Percentiles rank a stretch among this genome's conserved stretches.
Evolutionary conservation across 2,329 filamentous ascomycete genomes (phyloP).

Genomic region (Scopulariopsis brevicaulis): DNA sequence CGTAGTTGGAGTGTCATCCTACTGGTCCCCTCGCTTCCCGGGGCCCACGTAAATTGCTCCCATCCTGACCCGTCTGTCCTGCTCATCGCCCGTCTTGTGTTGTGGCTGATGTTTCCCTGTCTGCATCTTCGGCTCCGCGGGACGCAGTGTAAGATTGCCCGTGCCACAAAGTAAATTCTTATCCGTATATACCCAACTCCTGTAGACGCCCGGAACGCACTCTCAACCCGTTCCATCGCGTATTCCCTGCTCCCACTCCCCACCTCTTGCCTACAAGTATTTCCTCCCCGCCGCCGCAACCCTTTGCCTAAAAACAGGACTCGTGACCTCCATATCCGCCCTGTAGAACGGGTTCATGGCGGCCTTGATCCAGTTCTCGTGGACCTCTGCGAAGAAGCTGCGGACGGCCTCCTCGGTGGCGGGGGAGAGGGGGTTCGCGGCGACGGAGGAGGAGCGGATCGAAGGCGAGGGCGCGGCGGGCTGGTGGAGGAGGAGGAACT

Average conservation of each 20-base stretch:
- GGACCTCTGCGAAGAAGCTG: slow-evolving; percentile 90
- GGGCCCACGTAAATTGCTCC: too few relatives aligned
- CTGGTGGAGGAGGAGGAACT: slow-evolving; percentile 89
- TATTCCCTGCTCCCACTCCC: not conserved
- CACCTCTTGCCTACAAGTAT: slow-evolving; percentile 49
- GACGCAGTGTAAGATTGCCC: too few relatives aligned
- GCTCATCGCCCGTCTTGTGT: too few relatives aligned
- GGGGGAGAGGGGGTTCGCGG: slow-evolving; percentile 74
- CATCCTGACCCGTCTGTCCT: too few relatives aligned
- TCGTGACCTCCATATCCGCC: slow-evolving; percentile 73
- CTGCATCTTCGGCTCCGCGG: too few relatives aligned
- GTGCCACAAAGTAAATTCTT: too few relatives aligned
- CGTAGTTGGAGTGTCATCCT: not conserved
- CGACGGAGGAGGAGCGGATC: slow-evolving; percentile 57
- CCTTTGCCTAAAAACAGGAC: slow-evolving; percentile 71
- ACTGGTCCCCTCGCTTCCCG: too few relatives aligned
- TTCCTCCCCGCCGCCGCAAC: slow-evolving; percentile 87
- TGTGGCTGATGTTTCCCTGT: too few relatives aligned
- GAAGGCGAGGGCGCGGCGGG: slow-evolving; percentile 35
- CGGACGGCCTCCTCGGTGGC: slow-evolving; percentile 93
- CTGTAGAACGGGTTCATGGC: slow-evolving; percentile 95
- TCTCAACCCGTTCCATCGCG: not conserved
- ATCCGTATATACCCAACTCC: not conserved
- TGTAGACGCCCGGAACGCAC: not conserved
- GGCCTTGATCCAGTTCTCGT: slow-evolving; percentile 94